Conservation (phyloP, 495 filamentous ascomycete genomes). For the Penicillium macrosclerotiorum region DNA sequence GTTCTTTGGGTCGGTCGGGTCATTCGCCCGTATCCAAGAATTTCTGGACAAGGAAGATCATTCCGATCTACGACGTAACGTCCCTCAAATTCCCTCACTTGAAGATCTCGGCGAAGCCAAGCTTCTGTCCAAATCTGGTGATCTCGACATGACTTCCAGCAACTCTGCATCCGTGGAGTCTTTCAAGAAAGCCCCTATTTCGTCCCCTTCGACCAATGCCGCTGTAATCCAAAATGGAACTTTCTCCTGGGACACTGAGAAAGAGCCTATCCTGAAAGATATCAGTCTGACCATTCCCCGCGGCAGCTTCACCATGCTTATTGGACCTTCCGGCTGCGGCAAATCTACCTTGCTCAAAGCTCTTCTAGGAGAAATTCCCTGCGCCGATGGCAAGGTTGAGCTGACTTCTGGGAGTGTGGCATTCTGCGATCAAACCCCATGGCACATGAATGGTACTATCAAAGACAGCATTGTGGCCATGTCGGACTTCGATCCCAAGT, state of each 20-base stretch:
- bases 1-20: conserved; percentile 54
- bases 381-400: conserved; percentile 39
- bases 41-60: conserved; percentile 51
- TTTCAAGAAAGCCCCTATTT: conserved; percentile 18
- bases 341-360: conserved; percentile 59
- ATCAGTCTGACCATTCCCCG: conserved; percentile 40
- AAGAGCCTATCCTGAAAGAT: conserved; percentile 41
- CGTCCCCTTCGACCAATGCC: conserved; percentile 18
- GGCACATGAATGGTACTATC: conserved; percentile 59
- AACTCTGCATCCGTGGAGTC: conserved; percentile 26
- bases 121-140: conserved; percentile 15
- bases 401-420: conserved; percentile 41
- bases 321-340: conserved; percentile 61
- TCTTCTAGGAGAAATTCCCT: conserved; percentile 55
- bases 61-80: conserved; percentile 27
- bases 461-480: conserved; percentile 57
- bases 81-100: conserved; percentile 16
- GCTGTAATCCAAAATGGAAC: conserved; percentile 44
- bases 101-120: conserved; percentile 25
- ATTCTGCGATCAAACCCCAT: conserved; percentile 52
- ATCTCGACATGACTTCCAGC: conserved; percentile 21
- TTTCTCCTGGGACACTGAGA: conserved; percentile 51
- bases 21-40: conserved; percentile 57
- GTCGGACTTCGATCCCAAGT: conserved; percentile 50
- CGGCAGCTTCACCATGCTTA: conserved; percentile 47